Evolutionary conservation across 805 yeast species (phyloP).

Genomic region (Metschnikowia noctiluminum): DNA sequence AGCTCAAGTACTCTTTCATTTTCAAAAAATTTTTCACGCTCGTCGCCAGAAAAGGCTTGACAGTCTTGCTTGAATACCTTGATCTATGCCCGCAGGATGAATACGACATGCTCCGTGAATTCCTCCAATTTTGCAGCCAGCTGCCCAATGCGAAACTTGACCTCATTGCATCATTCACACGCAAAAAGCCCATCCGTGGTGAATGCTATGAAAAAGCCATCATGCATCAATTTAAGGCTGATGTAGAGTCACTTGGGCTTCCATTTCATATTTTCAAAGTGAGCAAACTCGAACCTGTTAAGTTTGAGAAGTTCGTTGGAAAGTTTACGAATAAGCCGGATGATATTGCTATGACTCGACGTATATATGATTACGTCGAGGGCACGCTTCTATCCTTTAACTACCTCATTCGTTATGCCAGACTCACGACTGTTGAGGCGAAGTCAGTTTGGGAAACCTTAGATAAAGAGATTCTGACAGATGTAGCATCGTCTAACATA

Average conservation of each 20-base stretch:
- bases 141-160: constrained; percentile 4
- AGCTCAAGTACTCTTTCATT: constrained; percentile 40
- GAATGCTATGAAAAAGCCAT: constrained; percentile 1
- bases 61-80: constrained; percentile 44
- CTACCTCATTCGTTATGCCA: constrained; percentile 11
- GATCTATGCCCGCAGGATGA: constrained; percentile 41
- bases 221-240: neutral
- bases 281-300: constrained; percentile 4
- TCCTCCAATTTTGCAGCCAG: constrained; percentile 17
- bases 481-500: neutral
- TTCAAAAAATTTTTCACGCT: constrained; percentile 42
- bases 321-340: constrained; percentile 4
- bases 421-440: neutral
- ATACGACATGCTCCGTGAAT: constrained; percentile 28
- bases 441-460: constrained; percentile 1
- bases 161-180: constrained; percentile 1
- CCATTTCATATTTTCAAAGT: constrained; percentile 13
- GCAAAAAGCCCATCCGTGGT: neutral
- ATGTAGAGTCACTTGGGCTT: constrained; percentile 6
- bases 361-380: constrained; percentile 12
- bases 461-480: neutral
- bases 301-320: constrained; percentile 8
- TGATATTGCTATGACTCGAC: neutral
- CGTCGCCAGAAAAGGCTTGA: constrained; percentile 40
- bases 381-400: constrained; percentile 20